Evolutionary conservation across 352 stramenopile genomes (phyloP).

Genomic region (Phytophthora aleatoria): DNA sequence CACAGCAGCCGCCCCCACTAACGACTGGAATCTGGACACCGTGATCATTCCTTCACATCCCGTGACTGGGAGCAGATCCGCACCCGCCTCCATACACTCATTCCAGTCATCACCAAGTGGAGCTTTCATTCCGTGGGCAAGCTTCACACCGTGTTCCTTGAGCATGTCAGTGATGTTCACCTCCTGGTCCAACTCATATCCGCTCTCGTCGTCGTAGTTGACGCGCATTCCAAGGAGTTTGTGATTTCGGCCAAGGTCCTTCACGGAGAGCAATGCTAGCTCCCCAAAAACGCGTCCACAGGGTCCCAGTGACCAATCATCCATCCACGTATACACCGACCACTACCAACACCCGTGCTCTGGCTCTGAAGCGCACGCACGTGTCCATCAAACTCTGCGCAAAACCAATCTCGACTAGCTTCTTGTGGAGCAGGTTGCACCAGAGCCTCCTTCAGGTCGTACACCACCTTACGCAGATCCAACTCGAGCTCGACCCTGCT

Average conservation of each 20-base stretch:
- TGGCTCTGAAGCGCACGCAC: not conserved
- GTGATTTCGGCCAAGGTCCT: slow-evolving; percentile 27
- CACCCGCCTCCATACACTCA: not conserved
- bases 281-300: slow-evolving; percentile 20
- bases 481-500: not conserved
- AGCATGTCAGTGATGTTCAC: slow-evolving; percentile 26
- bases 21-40: slow-evolving; percentile 35
- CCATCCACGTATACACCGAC: slow-evolving; percentile 6
- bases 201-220: slow-evolving; percentile 1
- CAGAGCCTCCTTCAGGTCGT: not conserved
- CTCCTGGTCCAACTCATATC: slow-evolving; percentile 30
- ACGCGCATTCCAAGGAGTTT: slow-evolving; percentile 42
- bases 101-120: not conserved
- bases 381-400: not conserved
- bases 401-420: not conserved
- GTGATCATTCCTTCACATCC: not conserved
- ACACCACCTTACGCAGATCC: not conserved
- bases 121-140: slow-evolving; percentile 15
- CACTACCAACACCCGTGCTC: not conserved
- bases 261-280: slow-evolving; percentile 24
- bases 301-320: not conserved
- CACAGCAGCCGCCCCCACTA: slow-evolving; percentile 39
- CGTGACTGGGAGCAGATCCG: not conserved
- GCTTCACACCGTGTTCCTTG: slow-evolving; percentile 15
- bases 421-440: not conserved